phyloP scores from a whole-genome alignment of 2,329 filamentous ascomycete species.

The Kalaharituber pfeilii region DNA sequence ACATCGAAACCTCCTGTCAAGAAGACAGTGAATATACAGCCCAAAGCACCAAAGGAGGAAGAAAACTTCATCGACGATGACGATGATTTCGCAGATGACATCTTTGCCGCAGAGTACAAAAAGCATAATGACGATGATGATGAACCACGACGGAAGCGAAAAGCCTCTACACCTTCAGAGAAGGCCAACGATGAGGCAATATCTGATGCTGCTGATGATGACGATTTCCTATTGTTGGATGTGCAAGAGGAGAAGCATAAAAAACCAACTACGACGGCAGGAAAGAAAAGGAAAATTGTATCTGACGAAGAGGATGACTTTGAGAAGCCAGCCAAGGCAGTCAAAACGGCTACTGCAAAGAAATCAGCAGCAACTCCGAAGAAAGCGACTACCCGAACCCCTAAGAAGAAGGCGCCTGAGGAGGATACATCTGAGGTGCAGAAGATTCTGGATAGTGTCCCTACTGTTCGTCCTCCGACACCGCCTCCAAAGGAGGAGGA shows the following conservation, averaged over 20 bases:
- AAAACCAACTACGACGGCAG: conserved; percentile 28
- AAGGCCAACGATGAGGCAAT: conserved; percentile 26
- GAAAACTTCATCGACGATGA: conserved; percentile 45
- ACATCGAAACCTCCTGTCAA: conserved; percentile 28
- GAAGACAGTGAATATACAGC: conserved; percentile 28
- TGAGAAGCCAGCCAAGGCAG: conserved; percentile 16
- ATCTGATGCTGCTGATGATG: conserved; percentile 9
- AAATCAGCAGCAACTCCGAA: conserved; percentile 25
- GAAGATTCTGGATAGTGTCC: conserved; percentile 74
- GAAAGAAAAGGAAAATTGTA: conserved; percentile 22
- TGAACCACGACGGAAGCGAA: conserved; percentile 37
- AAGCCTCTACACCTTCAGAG: conserved; percentile 33
- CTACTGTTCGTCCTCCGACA: conserved; percentile 63
- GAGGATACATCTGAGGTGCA: conserved; percentile 54
- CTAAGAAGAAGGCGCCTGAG: conserved; percentile 47
- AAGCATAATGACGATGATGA: conserved; percentile 55
- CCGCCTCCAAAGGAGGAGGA: conserved; percentile 56
- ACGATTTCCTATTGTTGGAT: conserved; percentile 25
- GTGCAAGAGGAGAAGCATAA: conserved; percentile 37
- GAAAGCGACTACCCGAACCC: conserved; percentile 39
- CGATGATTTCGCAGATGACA: conserved; percentile 59
- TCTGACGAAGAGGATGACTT: conserved; percentile 26
- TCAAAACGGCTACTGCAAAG: conserved; percentile 22
- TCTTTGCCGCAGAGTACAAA: conserved; percentile 59
- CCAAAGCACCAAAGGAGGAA: conserved; percentile 32